phyloP scores from a whole-genome alignment of 2,329 filamentous ascomycete species.

The Colletotrichum chlorophyti region DNA sequence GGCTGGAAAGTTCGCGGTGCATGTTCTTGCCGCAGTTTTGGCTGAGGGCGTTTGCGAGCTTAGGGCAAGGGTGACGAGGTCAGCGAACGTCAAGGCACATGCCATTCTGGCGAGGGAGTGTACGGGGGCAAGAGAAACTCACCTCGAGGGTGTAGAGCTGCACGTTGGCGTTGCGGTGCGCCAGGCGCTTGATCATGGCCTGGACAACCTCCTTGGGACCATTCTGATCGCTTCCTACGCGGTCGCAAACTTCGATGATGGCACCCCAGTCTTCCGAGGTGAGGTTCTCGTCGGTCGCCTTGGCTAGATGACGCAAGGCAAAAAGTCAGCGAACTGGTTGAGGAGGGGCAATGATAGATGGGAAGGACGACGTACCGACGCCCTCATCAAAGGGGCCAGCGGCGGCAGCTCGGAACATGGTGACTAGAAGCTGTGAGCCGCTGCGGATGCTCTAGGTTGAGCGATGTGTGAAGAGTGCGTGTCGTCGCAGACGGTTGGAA shows the following conservation, averaged over 20 bases:
- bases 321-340: background rate
- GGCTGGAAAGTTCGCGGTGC: slow-evolving; percentile 88
- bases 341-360: background rate
- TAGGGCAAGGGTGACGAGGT: slow-evolving; percentile 15
- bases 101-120: background rate
- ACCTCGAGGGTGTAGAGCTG: slow-evolving; percentile 94
- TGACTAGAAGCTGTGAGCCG: slow-evolving; percentile 34
- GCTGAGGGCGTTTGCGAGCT: slow-evolving; percentile 89
- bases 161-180: slow-evolving; percentile 94
- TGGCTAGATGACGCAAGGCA: slow-evolving; percentile 48
- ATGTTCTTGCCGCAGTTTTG: slow-evolving; percentile 89
- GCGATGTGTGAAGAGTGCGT: background rate
- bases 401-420: slow-evolving; percentile 66
- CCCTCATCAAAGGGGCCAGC: slow-evolving; percentile 65
- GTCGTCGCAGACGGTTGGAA: background rate
- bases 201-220: slow-evolving; percentile 84
- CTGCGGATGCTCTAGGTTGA: slow-evolving; percentile 8
- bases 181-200: slow-evolving; percentile 88
- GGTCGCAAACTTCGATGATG: slow-evolving; percentile 70
- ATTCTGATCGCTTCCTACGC: slow-evolving; percentile 59
- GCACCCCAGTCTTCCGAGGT: slow-evolving; percentile 78
- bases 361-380: slow-evolving; percentile 54
- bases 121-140: slow-evolving; percentile 31
- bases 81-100: background rate
- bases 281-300: slow-evolving; percentile 96